Evolutionary conservation across 495 filamentous ascomycete species (phyloP), one percentile per base, ranked within the genome.

Genomic region (Aspergillus steynii): DNA sequence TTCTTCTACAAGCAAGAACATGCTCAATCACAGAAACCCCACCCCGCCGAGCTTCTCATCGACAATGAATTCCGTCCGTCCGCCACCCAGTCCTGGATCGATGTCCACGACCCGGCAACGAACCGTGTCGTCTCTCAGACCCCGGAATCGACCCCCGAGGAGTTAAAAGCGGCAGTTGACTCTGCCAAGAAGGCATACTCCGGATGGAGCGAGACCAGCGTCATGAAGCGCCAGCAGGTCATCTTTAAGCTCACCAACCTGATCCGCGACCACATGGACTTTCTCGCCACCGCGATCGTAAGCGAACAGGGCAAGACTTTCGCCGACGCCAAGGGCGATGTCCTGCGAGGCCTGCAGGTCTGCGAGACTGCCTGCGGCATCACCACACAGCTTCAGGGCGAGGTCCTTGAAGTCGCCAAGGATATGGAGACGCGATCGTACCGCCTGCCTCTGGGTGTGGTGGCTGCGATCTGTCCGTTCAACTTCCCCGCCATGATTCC

Each of bases 401-500:
- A 98, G 76, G 86, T 99, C 34, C 80, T 99, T 42, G 96, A 99
- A 79, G 95, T 99, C 9, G 88, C 94, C 51, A 97, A 96, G 83
- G 95, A 99, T 73, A 99, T 99, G 95, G 95, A 99, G 81, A 99
- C 95, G 9, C 79, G 95, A 64, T 90, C 85, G 62, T 98, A 98
- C 70, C 83, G 85, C 54, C 95, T 98, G 80, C 95, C 95, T 51
- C 75, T 99, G 68, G 95, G 95, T 60, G 89, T 99, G 53, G 92
- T 96, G 53, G 95, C 95, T 31, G 91, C 96, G 50, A 99, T 99
- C 63, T 99, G 96, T 79, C 95, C 95, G 20, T 99, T 99, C 74
- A 99, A 99, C 81, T 99, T 99, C 80, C 95, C 95, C 45, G 95
- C 95, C 65, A 99, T 99, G 95, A 99, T 99, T 75, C 95, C 95